phyloP scores from a whole-genome alignment of 208 protist genomes.

The Phytomonas serpens region DNA sequence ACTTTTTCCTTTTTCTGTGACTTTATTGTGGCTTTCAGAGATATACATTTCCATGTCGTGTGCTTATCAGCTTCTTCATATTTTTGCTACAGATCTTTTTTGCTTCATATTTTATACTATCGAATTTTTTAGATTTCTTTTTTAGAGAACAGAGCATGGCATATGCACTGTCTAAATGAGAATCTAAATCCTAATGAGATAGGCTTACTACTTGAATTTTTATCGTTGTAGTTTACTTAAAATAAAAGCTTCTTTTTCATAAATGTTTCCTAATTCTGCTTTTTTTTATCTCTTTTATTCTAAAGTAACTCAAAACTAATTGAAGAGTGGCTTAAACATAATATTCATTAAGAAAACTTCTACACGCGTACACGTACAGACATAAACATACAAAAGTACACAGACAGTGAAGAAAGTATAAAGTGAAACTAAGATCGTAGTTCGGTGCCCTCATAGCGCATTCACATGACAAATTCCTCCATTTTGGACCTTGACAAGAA shows the following conservation, averaged over 20 bases:
- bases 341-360: neutral
- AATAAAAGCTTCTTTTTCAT: neutral
- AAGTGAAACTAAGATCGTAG: neutral
- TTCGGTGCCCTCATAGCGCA: neutral
- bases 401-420: neutral
- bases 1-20: neutral
- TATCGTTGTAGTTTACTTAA: neutral
- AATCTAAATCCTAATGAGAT: neutral
- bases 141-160: neutral
- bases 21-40: neutral
- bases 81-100: conserved; percentile 2
- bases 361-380: conserved; percentile 1
- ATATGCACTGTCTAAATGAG: neutral
- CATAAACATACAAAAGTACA: conserved; percentile 7
- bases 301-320: conserved; percentile 1
- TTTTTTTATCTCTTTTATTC: conserved; percentile 14
- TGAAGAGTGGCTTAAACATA: neutral
- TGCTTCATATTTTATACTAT: neutral
- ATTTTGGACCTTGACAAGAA: conserved; percentile 71
- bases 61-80: neutral
- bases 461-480: conserved; percentile 18
- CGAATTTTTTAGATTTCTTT: conserved; percentile 2
- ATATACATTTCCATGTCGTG: neutral
- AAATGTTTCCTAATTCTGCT: conserved; percentile 1
- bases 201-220: conserved; percentile 2